Conservation (phyloP, 2,329 filamentous ascomycete species). For the Pyricularia grisea region DNA sequence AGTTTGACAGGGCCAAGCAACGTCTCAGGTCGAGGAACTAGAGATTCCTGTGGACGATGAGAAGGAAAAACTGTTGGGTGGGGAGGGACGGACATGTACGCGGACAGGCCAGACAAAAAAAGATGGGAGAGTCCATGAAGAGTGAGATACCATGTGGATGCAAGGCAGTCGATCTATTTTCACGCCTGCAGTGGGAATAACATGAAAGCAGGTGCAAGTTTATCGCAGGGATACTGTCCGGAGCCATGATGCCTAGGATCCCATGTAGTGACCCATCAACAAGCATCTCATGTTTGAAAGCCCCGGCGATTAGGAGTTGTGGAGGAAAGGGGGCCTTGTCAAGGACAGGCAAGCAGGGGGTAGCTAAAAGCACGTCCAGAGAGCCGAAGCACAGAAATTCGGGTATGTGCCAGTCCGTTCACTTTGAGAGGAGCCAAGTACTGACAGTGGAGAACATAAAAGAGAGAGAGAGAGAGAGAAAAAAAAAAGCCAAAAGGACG, state of each 20-base stretch:
- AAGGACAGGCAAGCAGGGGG: not conserved
- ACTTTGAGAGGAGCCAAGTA: not conserved
- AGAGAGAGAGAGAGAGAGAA: no score
- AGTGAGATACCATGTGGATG: not conserved
- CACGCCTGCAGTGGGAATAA: not conserved
- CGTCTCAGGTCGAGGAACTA: not conserved
- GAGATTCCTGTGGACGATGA: not conserved
- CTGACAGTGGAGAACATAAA: not conserved
- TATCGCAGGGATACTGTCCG: not conserved
- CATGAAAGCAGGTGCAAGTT: not conserved
- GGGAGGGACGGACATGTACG: not conserved
- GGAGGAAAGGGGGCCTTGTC: not conserved
- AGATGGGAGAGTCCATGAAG: not conserved
- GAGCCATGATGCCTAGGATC: not conserved
- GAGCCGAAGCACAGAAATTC: not conserved
- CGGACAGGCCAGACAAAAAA: conserved; percentile 1
- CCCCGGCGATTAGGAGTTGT: not conserved
- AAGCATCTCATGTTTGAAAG: conserved; percentile 1
- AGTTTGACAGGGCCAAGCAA: not conserved
- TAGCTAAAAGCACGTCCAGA: not conserved
- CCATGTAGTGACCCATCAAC: not conserved
- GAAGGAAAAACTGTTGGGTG: not conserved
- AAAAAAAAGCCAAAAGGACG: not conserved
- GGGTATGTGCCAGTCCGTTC: not conserved
- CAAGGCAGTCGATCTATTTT: not conserved